Base-by-base conservation (phyloP, 768 basidiomycete species). In the Clavaria fumosa region DNA sequence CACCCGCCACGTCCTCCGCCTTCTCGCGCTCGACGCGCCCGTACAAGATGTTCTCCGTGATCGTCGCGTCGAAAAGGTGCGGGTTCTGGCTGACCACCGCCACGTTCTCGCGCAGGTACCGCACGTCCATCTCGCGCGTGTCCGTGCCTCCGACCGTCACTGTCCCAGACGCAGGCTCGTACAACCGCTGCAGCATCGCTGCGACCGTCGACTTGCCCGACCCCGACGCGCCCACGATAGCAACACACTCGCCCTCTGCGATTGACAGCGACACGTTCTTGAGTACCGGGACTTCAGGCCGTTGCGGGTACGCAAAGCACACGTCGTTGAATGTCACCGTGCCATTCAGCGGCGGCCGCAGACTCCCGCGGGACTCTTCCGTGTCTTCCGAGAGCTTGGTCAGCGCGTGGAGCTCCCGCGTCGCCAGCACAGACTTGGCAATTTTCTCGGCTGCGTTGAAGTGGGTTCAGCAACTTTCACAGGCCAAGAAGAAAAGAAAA, bases 121-220 rank as follows among this genome's bases (percentile, higher is more conserved):
- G 58, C 21, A 78, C 72, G 45, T 93, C 77, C 23, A 74, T 71
- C 9, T 62, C 52, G 17, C 54, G 47, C 2, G 90, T 60, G 1
- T 66, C 58, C 45, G 64, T 60, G 3, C 50, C 53, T 19, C 73
- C 77, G 31, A 93, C 55, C 7, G 61, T 56, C 46, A 96, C 73
- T 2, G 50, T 48, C 0, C 93, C 91, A 0, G 57, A 49, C 0
- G 52, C 50, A 0, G 90, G 90, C 46, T 90, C 81, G 60, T 95
- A 97, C 9, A 96, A 59, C 0, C 91, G 66, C 53, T 96, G 91
- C 4, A 97, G 62, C 4, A 97, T 66, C 0, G 81, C 66, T 0
- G 83, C 79, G 41, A 95, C 67, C 2, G 93, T 96, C 12, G 88
- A 91, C 61, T 97, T 96, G 34, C 93, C 93, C 7, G 75, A 85